Base-by-base conservation (phyloP, 169 alveolate species). In the Babesia bovis region DNA sequence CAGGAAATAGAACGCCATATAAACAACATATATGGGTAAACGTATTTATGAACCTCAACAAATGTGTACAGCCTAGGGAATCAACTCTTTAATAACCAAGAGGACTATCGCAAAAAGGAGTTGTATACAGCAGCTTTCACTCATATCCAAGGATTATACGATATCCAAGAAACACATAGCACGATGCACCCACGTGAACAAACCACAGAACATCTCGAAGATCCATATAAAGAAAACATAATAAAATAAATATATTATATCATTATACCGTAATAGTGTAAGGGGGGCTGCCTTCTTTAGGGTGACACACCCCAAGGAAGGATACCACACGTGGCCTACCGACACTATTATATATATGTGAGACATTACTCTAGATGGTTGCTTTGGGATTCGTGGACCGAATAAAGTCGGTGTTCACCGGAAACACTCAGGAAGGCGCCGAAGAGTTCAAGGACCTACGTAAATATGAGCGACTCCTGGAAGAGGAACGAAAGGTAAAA, bases 401-500 rank as follows among this genome's bases (percentile, higher is more conserved):
- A 47, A 45, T 63, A 19, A 63, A 26, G 60, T 36, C 61, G 42
- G 49, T 28, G 51, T 60, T 77, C 47, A 53, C 44, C 56, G 71
- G 72, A 30, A 36, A 60, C 65, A 28, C 30, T 21, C 68, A 55
- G 66, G 58, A 61, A 49, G 55, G 59, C 19, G 67, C 58, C 44
- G 50, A 35, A 35, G 85, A 77, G 41, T 50, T 67, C 61, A 77
- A 77, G 49, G 56, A 77, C 35, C 55, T 77, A 65, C 35, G 59
- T 25, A 77, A 77, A 38, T 67, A 55, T 38, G 82, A 77, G 81
- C 70, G 71, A 21, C 32, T 77, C 40, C 52, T 77, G 23, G 85
- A 66, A 49, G 69, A 70, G 21, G 85, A 77, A 56, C 58, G 71
- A 17, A 78, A 55, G 72, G 49, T 59, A 23, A 52, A 44, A 51